Base-by-base conservation (phyloP, 1,284 basidiomycete species). In the Vanrija sp. region DNA sequence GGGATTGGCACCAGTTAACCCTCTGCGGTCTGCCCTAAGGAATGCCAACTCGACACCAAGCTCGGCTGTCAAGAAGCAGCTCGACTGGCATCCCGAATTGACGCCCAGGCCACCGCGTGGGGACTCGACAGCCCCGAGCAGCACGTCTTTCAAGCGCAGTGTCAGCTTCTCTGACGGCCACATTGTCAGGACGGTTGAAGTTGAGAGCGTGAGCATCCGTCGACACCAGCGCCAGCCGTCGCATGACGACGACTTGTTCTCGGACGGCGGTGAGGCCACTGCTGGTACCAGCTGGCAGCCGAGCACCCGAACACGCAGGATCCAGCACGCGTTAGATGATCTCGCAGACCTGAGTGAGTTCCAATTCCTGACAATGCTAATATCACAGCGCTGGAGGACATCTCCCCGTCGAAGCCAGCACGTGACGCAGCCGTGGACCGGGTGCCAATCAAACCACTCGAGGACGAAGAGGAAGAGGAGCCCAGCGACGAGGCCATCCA, bases 91-190 rank as follows among this genome's bases (percentile, higher is more conserved):
- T 19, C 62, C 66, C 25, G 67, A 70, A 42, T 53, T 69, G 18
- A 75, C 73, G 2, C 69, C 69, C 2, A 63, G 59, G 1, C 60
- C 63, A 8, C 47, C 21, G 18, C 54, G 38, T 18, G 51, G 52
- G 3, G 40, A 34, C 44, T 55, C 51, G 2, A 55, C 47, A 8
- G 58, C 53, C 3, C 58, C 60, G 3, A 58, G 51, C 12, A 64
- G 57, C 26, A 56, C 56, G 29, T 67, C 65, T 40, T 57, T 57
- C 5, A 81, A 85, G 58, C 83, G 92, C 29, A 93, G 89, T 44
- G 93, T 97, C 51, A 93, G 90, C 72, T 97, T 97, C 77, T 94
- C 91, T 18, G 93, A 97, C 69, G 91, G 92, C 5, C 88, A 86
- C 68, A 49, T 61, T 42, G 51, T 43, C 6, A 52, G 54, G 47